A percentile compares a stretch with the other conserved stretches of the same genome.
Evolutionary conservation across 2,329 filamentous ascomycete genomes (phyloP).

Genomic region (Talaromyces sp.): DNA sequence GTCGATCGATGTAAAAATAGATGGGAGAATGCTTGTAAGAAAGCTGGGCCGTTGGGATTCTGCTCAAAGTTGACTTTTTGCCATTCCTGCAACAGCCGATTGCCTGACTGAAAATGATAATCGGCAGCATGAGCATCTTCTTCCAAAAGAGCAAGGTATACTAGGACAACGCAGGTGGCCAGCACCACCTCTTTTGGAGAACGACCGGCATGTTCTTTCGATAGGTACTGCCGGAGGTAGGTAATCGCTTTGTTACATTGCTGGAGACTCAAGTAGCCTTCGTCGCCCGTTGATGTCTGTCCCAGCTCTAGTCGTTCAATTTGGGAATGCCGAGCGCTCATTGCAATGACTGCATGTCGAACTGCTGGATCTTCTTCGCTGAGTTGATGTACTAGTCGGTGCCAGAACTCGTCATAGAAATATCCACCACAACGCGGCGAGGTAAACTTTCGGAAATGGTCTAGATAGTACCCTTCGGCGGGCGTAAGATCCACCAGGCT

Average conservation of each 20-base stretch:
- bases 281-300: background rate
- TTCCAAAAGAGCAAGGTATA: slow-evolving; percentile 13
- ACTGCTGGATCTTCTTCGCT: slow-evolving; percentile 17
- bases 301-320: slow-evolving; percentile 11
- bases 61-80: background rate
- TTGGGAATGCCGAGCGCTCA: slow-evolving; percentile 20
- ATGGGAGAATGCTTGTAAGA: slow-evolving; percentile 5
- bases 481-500: slow-evolving; percentile 4
- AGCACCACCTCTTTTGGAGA: slow-evolving; percentile 9
- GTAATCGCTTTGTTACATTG: slow-evolving; percentile 11
- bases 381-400: slow-evolving; percentile 15
- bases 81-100: slow-evolving; percentile 5
- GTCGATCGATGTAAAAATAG: slow-evolving; percentile 6
- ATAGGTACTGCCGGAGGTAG: slow-evolving; percentile 8
- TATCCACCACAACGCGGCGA: slow-evolving; percentile 8
- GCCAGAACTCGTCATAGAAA: slow-evolving; percentile 14
- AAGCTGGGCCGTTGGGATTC: background rate
- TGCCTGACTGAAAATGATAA: slow-evolving; percentile 10
- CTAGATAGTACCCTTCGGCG: slow-evolving; percentile 8
- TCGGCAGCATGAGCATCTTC: slow-evolving; percentile 8
- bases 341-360: slow-evolving; percentile 19
- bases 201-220: background rate
- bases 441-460: slow-evolving; percentile 7
- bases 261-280: slow-evolving; percentile 7
- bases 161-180: slow-evolving; percentile 13